These are phyloP conservation scores for Solanum hybrid DNA, from an alignment of 305 asterid genomes.

Conservation along the genomic window DNA sequence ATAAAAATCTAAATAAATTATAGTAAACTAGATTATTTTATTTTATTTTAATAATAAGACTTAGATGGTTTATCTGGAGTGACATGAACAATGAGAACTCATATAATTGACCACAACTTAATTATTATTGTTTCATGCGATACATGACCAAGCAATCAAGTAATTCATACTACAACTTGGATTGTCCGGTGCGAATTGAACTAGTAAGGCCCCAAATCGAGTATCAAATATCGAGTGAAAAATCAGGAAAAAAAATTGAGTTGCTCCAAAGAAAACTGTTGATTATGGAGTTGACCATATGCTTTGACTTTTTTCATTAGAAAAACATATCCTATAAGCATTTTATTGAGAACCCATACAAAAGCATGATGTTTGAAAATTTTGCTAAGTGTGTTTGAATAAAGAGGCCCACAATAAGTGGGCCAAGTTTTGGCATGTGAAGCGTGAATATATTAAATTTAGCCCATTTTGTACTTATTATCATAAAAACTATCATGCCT, in stretches of 20 bases:
- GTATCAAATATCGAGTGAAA: not conserved
- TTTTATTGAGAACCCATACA: not conserved
- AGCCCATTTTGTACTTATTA: not conserved
- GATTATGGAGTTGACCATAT: not conserved
- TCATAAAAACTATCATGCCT: not conserved
- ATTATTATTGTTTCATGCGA: not conserved
- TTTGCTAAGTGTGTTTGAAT: not conserved
- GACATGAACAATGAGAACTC: not conserved
- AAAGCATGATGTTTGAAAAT: not conserved
- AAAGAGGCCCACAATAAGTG: not conserved
- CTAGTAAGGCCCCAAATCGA: not conserved
- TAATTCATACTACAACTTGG: not conserved
- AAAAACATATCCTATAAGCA: not conserved
- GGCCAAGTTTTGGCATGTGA: not conserved
- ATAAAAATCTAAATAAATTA: not conserved
- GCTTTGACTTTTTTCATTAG: not conserved
- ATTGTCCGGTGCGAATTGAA: not conserved
- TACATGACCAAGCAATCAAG: not conserved
- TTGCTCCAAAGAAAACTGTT: not conserved
- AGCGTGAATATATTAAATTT: constrained; percentile 7
- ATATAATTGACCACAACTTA: not conserved
- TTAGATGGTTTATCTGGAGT: not conserved
- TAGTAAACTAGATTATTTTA: rapidly evolving
- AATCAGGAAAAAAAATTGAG: rapidly evolving
- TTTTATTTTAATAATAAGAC: not conserved